Evolutionary conservation across 495 filamentous ascomycete genomes (phyloP).

Genomic region (Arthonia radiata): DNA sequence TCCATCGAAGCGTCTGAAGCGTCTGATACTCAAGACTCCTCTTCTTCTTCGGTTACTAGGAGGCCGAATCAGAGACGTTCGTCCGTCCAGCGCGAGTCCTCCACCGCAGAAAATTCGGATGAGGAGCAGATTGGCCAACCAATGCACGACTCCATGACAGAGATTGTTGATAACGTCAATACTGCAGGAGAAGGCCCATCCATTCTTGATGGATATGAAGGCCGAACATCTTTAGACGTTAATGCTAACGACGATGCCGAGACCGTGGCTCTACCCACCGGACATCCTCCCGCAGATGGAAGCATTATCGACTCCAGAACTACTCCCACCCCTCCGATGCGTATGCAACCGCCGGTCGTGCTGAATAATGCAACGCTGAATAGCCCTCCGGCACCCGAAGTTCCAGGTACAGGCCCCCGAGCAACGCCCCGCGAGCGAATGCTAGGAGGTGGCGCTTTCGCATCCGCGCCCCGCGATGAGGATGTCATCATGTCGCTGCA

Average conservation of each 20-base stretch:
- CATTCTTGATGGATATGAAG: no score
- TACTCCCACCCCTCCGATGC: constrained; percentile 25
- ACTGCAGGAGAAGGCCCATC: constrained; percentile 36
- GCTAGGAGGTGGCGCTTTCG: constrained; percentile 46
- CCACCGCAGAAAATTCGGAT: constrained; percentile 65
- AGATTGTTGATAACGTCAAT: constrained; percentile 45
- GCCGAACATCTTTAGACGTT: no score
- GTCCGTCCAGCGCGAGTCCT: constrained; percentile 68
- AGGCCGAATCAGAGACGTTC: constrained; percentile 35
- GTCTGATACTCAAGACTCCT: constrained; percentile 24
- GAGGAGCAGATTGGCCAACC: constrained; percentile 26
- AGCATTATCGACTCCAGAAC: constrained; percentile 46
- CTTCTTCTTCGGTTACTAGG: constrained; percentile 19
- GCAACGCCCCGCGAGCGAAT: no score
- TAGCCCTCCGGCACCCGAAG: constrained; percentile 26
- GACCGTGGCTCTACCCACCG: constrained; percentile 55
- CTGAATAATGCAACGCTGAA: no score
- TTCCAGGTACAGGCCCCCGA: constrained; percentile 46
- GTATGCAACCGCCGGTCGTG: constrained; percentile 38
- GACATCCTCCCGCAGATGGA: constrained; percentile 59
- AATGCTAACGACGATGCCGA: constrained; percentile 36
- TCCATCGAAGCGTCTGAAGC: constrained; percentile 11
- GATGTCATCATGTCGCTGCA: constrained; percentile 98
- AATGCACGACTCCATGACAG: background rate
- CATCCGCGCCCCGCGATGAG: constrained; percentile 83